phyloP scores from a whole-genome alignment of 257 asterid species.

The Cordia subcordata region DNA sequence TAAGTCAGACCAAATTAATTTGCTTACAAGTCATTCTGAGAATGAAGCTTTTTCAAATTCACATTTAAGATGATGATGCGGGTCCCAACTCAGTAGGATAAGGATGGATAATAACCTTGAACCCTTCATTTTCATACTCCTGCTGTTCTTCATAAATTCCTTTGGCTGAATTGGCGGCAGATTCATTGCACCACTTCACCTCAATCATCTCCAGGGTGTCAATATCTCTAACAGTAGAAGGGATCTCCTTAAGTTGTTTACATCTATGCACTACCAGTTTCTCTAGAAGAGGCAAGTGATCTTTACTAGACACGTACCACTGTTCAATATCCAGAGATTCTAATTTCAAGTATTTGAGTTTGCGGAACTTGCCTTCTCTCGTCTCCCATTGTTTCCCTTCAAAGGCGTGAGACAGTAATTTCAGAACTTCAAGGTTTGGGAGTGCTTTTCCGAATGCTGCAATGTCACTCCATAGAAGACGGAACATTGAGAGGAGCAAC shows the following conservation, averaged over 20 bases:
- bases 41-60: neutral
- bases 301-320: constrained; percentile 7
- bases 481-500: constrained; percentile 4
- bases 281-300: constrained; percentile 17
- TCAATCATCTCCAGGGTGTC: constrained; percentile 12
- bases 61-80: too few relatives aligned
- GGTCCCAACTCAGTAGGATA: neutral
- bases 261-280: constrained; percentile 3
- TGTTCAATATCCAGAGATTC: neutral
- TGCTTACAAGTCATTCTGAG: neutral
- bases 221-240: constrained; percentile 5
- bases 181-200: neutral
- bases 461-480: constrained; percentile 3
- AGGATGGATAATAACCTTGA: constrained; percentile 7
- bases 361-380: neutral
- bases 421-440: constrained; percentile 8
- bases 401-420: constrained; percentile 3
- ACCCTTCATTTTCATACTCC: constrained; percentile 6
- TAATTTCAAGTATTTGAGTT: constrained; percentile 8
- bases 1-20: neutral
- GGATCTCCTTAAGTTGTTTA: constrained; percentile 4
- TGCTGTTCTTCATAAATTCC: constrained; percentile 5
- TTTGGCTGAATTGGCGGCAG: constrained; percentile 5
- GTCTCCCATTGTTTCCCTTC: constrained; percentile 9
- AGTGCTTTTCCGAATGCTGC: constrained; percentile 1